phyloP scores from a whole-genome alignment of 2,329 filamentous ascomycete species.

The Sporothrix inflata region DNA sequence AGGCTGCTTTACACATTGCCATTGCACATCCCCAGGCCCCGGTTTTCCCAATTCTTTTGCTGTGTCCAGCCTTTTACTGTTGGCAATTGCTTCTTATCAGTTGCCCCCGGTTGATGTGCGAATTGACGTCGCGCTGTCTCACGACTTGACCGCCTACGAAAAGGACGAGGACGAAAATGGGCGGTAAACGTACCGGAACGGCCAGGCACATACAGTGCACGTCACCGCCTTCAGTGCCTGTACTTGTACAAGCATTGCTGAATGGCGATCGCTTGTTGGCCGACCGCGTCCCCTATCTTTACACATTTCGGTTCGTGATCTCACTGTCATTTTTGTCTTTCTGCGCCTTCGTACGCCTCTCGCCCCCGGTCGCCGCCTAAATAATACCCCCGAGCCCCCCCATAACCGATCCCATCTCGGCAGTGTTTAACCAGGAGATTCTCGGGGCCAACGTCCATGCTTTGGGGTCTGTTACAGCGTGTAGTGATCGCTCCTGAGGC shows the following conservation, averaged over 20 bases:
- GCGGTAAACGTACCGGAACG: background rate
- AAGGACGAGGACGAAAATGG: conserved; percentile 2
- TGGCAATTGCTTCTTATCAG: conserved; percentile 22
- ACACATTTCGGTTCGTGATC: conserved; percentile 20
- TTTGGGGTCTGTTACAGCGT: background rate
- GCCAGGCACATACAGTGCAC: background rate
- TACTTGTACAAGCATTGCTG: background rate
- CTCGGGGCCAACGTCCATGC: background rate
- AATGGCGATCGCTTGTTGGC: background rate
- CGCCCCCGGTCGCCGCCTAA: conserved; percentile 2
- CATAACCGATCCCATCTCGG: conserved; percentile 1
- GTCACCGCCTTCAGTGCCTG: background rate
- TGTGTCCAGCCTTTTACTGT: conserved; percentile 22
- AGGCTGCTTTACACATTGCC: conserved; percentile 26
- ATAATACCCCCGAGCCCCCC: background rate
- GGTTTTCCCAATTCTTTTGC: background rate
- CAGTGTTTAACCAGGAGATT: background rate
- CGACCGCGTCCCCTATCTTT: background rate
- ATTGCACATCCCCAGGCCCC: conserved; percentile 20
- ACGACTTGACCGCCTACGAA: conserved; percentile 3
- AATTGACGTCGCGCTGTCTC: background rate
- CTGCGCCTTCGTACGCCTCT: background rate
- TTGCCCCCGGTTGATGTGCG: conserved; percentile 14
- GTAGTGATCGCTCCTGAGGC: background rate
- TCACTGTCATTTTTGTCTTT: background rate